Percentiles rank a stretch among this genome's conserved stretches.
Evolutionary conservation across 1,284 basidiomycete species (phyloP).

Genomic region (Coniferiporia sulphurascens): DNA sequence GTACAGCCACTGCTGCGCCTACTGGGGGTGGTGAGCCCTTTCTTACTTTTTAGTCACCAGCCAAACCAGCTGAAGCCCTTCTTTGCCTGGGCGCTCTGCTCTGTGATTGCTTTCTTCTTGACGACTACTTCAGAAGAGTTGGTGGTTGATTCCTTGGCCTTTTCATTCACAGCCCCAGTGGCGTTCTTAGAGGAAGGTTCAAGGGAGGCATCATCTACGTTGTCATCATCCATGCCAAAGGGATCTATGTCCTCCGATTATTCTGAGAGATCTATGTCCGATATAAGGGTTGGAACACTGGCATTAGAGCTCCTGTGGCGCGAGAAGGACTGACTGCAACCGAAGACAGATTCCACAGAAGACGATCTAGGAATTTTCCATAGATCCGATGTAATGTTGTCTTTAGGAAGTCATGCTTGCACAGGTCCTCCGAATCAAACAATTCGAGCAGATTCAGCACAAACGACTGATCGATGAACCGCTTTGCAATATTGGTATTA

Average conservation of each 20-base stretch:
- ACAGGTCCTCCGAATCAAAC: slow-evolving; percentile 98
- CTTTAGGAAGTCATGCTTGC: slow-evolving; percentile 99
- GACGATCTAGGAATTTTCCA: slow-evolving; percentile 98
- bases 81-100: slow-evolving; percentile 6
- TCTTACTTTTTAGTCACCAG: slow-evolving; percentile 17
- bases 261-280: no score
- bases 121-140: neutral
- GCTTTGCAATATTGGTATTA: slow-evolving; percentile 97
- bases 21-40: slow-evolving; percentile 2
- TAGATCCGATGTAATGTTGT: slow-evolving; percentile 99
- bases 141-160: neutral
- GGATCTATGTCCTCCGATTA: no score
- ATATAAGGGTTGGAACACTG: no score
- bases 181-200: neutral
- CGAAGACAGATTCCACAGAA: no score
- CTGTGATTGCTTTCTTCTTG: neutral
- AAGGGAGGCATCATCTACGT: no score
- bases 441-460: slow-evolving; percentile 96
- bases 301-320: no score
- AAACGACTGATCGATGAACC: slow-evolving; percentile 96
- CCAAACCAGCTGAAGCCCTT: slow-evolving; percentile 18
- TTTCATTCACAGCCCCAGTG: slow-evolving; percentile 1
- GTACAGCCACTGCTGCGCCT: slow-evolving; percentile 38
- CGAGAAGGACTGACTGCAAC: no score
- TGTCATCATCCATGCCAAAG: no score